phyloP scores from a whole-genome alignment of 805 yeast species.

The Ogataea henricii region DNA sequence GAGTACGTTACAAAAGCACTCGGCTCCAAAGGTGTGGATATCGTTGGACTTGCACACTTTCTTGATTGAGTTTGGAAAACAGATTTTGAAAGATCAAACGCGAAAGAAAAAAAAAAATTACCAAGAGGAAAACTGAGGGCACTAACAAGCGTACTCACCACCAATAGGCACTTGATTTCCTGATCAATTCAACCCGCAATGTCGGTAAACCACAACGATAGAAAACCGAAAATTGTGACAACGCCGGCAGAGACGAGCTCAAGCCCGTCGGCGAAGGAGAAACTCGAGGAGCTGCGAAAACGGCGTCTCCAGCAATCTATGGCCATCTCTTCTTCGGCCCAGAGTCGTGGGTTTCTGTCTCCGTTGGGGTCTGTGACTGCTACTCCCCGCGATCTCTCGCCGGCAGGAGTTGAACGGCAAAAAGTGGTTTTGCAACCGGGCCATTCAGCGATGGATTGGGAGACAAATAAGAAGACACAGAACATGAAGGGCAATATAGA shows the following conservation, averaged over 20 bases:
- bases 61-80: not conserved
- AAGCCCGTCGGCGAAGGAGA: slow-evolving; percentile 8
- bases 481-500: slow-evolving; percentile 53
- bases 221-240: slow-evolving; percentile 5
- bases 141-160: too few relatives aligned
- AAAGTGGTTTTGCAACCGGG: slow-evolving; percentile 76
- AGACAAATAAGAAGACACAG: slow-evolving; percentile 50
- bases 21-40: not conserved
- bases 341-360: slow-evolving; percentile 14
- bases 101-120: not conserved
- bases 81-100: slow-evolving; percentile 7
- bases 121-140: not conserved
- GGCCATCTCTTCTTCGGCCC: slow-evolving; percentile 7
- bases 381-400: slow-evolving; percentile 8
- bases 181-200: not conserved
- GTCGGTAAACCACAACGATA: not conserved
- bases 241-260: slow-evolving; percentile 4
- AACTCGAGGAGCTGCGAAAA: slow-evolving; percentile 12
- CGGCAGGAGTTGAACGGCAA: slow-evolving; percentile 30
- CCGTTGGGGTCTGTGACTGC: slow-evolving; percentile 15
- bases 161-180: too few relatives aligned
- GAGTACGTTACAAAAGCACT: not conserved
- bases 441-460: slow-evolving; percentile 89
- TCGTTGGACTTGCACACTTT: not conserved
- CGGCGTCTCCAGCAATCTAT: slow-evolving; percentile 11